phyloP scores from a whole-genome alignment of 768 basidiomycete species.

The Suillus sp. region DNA sequence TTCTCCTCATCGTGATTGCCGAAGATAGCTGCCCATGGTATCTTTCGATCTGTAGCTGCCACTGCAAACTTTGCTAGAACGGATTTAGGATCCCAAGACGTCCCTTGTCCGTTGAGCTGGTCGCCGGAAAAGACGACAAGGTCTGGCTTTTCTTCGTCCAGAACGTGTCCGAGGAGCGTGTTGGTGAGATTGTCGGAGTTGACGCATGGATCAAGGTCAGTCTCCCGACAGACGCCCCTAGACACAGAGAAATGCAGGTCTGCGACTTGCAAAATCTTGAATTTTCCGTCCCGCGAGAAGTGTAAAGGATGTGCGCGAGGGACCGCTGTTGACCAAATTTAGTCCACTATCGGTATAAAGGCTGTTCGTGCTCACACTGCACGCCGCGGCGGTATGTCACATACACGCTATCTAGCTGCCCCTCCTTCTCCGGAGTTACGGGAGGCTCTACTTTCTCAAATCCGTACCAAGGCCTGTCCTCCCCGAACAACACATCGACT shows the following conservation, averaged over 20 bases:
- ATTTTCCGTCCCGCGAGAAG: slow-evolving; percentile 80
- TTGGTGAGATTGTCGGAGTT: slow-evolving; percentile 79
- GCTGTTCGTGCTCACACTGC: slow-evolving; percentile 53
- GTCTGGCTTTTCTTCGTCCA: slow-evolving; percentile 86
- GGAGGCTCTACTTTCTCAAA: slow-evolving; percentile 73
- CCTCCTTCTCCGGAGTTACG: slow-evolving; percentile 46
- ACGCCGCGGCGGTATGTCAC: slow-evolving; percentile 73
- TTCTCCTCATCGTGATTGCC: slow-evolving; percentile 93
- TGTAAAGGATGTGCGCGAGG: slow-evolving; percentile 78
- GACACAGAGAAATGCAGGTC: slow-evolving; percentile 93
- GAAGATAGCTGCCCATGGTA: slow-evolving; percentile 92
- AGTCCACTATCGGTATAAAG: slow-evolving; percentile 6
- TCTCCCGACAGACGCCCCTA: slow-evolving; percentile 76
- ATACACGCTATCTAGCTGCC: slow-evolving; percentile 54
- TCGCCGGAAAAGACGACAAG: slow-evolving; percentile 93
- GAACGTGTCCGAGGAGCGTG: slow-evolving; percentile 65
- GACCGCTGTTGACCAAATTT: slow-evolving; percentile 44
- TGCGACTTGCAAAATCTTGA: slow-evolving; percentile 89
- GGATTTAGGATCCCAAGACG: slow-evolving; percentile 86
- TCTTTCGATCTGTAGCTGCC: slow-evolving; percentile 69
- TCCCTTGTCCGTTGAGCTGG: slow-evolving; percentile 89
- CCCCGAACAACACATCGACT: slow-evolving; percentile 87
- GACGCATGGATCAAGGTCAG: slow-evolving; percentile 48
- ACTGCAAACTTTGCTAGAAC: slow-evolving; percentile 58
- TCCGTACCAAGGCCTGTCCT: slow-evolving; percentile 82